A percentile compares a stretch with the other conserved stretches of the same genome.
Conservation (phyloP, 2,329 filamentous ascomycete genomes). For the Colletotrichum chlorophyti region DNA sequence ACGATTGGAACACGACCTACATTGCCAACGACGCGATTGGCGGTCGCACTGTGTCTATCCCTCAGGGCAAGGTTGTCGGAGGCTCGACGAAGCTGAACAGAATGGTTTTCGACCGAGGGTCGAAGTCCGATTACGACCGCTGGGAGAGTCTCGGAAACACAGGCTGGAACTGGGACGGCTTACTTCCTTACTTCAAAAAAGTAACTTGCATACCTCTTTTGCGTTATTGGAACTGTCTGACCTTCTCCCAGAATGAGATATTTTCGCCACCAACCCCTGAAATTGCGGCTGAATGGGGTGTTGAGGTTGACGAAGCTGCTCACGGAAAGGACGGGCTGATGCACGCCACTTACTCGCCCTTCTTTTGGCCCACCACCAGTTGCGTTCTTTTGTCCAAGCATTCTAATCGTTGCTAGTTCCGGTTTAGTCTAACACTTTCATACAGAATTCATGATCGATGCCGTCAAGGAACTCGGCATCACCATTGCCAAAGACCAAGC, state of each 20-base stretch:
- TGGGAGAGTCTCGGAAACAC: slow-evolving; percentile 46
- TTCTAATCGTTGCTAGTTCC: neutral
- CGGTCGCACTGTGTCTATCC: slow-evolving; percentile 13
- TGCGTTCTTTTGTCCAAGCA: neutral
- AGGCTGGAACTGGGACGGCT: slow-evolving; percentile 44
- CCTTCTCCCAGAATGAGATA: slow-evolving; percentile 7
- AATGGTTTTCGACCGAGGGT: slow-evolving; percentile 39
- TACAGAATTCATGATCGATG: slow-evolving; percentile 30
- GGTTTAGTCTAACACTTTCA: neutral
- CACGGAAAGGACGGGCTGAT: slow-evolving; percentile 36
- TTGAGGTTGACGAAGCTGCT: slow-evolving; percentile 34
- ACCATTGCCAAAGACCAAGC: slow-evolving; percentile 26
- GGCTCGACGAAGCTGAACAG: slow-evolving; percentile 40
- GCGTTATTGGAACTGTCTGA: neutral
- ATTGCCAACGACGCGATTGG: slow-evolving; percentile 19
- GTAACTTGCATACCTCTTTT: slow-evolving; percentile 3
- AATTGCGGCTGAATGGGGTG: slow-evolving; percentile 34
- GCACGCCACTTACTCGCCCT: slow-evolving; percentile 38
- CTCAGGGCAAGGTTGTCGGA: slow-evolving; percentile 32
- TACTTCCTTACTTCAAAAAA: slow-evolving; percentile 41
- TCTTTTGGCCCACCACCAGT: slow-evolving; percentile 39
- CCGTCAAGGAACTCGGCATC: slow-evolving; percentile 31
- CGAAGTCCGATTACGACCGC: slow-evolving; percentile 38
- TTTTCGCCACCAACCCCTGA: slow-evolving; percentile 34
- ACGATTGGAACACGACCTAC: slow-evolving; percentile 37